Conservation (phyloP, 1,284 basidiomycete genomes). For the Thelephora terrestris region DNA sequence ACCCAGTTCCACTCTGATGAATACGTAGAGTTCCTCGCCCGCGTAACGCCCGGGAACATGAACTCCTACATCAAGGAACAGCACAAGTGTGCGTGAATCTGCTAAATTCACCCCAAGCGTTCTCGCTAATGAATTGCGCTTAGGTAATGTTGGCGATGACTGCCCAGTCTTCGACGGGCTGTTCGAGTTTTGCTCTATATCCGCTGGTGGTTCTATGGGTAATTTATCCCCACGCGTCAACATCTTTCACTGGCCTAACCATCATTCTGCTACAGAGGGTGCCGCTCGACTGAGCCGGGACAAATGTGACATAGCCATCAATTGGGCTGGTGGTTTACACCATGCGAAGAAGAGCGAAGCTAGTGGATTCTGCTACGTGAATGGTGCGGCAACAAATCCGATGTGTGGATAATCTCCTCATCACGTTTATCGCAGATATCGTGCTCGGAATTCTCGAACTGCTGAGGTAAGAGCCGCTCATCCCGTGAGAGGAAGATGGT, state of each 20-base stretch:
- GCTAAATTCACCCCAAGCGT: background rate
- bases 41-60: conserved; percentile 81
- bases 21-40: conserved; percentile 83
- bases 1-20: conserved; percentile 93
- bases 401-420: conserved; percentile 1
- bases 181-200: conserved; percentile 98
- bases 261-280: conserved; percentile 56
- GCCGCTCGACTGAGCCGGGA: conserved; percentile 91
- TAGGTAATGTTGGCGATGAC: conserved; percentile 89
- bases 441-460: conserved; percentile 96
- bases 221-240: conserved; percentile 16
- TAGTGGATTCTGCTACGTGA: conserved; percentile 98
- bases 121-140: conserved; percentile 2
- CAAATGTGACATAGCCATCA: conserved; percentile 98
- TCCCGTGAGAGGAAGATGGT: background rate
- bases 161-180: conserved; percentile 98
- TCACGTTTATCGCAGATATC: conserved; percentile 55
- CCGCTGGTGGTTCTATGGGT: conserved; percentile 99
- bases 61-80: conserved; percentile 89
- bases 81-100: conserved; percentile 70
- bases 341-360: conserved; percentile 99
- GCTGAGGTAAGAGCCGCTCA: conserved; percentile 44
- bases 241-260: background rate
- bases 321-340: conserved; percentile 97
- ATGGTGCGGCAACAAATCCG: conserved; percentile 44